phyloP scores from a whole-genome alignment of 208 protist genomes.

The Crithidia brevicula region DNA sequence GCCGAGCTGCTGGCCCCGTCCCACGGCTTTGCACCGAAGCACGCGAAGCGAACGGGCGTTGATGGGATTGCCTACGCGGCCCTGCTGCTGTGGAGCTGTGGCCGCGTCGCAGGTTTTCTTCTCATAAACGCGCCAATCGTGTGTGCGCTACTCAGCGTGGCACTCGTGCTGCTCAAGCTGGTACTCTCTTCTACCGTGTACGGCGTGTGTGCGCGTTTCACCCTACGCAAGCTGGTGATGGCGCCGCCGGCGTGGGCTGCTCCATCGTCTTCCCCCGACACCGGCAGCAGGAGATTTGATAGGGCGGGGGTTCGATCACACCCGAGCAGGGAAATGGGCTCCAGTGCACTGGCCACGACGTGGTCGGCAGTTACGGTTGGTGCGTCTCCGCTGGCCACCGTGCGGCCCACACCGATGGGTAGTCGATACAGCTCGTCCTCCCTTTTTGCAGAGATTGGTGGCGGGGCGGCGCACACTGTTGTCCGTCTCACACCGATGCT shows the following conservation, averaged over 20 bases:
- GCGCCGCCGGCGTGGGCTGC: conserved; percentile 4
- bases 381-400: conserved; percentile 15
- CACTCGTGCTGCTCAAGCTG: conserved; percentile 36
- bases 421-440: background rate
- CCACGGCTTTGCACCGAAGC: conserved; percentile 49
- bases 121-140: conserved; percentile 34
- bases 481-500: conserved; percentile 15
- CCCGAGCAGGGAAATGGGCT: no score
- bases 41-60: conserved; percentile 43
- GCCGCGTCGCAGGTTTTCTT: conserved; percentile 29
- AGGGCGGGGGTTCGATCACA: no score
- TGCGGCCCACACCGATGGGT: conserved; percentile 4
- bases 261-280: no score
- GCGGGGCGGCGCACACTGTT: conserved; percentile 1
- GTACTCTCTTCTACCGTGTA: conserved; percentile 15
- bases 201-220: conserved; percentile 20
- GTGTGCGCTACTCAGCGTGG: conserved; percentile 21
- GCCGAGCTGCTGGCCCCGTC: conserved; percentile 35
- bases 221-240: conserved; percentile 12
- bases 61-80: conserved; percentile 50
- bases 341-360: no score
- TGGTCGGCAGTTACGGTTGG: conserved; percentile 5
- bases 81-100: conserved; percentile 50
- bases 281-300: no score
- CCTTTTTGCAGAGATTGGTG: background rate